Conservation (phyloP, 2,329 filamentous ascomycete genomes). For the Aspergillus caelatus region DNA sequence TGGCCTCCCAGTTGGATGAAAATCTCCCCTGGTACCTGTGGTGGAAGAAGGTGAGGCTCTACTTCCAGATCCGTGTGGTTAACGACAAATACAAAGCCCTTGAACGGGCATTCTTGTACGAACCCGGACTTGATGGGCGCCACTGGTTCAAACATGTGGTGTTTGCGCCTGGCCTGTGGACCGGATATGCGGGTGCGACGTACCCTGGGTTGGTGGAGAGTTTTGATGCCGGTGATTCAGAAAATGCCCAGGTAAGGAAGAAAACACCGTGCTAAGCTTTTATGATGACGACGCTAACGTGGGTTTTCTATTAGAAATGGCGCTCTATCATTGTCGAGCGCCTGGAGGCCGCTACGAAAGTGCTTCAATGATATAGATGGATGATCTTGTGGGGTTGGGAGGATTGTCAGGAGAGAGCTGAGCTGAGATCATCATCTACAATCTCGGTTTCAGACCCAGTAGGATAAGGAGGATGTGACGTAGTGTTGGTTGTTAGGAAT, state of each 20-base stretch:
- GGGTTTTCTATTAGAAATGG: conserved; percentile 41
- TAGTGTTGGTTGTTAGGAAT: neutral
- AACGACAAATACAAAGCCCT: conserved; percentile 84
- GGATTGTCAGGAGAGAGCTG: too few relatives aligned
- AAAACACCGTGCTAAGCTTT: conserved; percentile 7
- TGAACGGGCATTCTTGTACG: conserved; percentile 78
- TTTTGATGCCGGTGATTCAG: conserved; percentile 54
- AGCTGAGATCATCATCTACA: neutral
- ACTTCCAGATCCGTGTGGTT: conserved; percentile 63
- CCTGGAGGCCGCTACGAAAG: conserved; percentile 34
- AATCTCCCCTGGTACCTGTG: conserved; percentile 78
- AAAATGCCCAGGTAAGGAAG: conserved; percentile 55
- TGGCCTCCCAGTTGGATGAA: conserved; percentile 53
- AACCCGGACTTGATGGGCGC: conserved; percentile 74
- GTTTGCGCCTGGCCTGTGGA: conserved; percentile 89
- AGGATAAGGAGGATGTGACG: neutral
- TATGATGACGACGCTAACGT: neutral
- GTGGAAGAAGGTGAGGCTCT: conserved; percentile 67
- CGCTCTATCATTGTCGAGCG: conserved; percentile 41
- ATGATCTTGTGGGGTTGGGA: neutral
- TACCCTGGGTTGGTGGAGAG: conserved; percentile 68
- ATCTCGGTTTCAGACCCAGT: neutral
- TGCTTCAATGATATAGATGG: conserved; percentile 27
- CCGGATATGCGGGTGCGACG: conserved; percentile 78
- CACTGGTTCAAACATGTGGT: conserved; percentile 95